phyloP scores from a whole-genome alignment of 2,329 filamentous ascomycete genomes.

The Fusarium pininemorale region DNA sequence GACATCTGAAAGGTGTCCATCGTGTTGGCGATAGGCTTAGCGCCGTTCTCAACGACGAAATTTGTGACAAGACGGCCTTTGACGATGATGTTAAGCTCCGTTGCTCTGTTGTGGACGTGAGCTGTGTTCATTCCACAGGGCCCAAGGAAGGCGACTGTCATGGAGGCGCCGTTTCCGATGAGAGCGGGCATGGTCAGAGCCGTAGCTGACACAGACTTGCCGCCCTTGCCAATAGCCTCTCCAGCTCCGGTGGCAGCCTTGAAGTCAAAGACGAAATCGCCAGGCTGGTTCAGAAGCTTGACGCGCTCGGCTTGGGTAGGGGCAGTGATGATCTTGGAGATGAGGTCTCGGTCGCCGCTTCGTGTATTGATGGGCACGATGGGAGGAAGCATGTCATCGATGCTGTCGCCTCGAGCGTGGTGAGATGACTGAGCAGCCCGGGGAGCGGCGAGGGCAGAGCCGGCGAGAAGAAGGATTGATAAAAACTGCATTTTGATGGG shows the following conservation, averaged over 20 bases:
- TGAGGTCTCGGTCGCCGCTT: slow-evolving; percentile 38
- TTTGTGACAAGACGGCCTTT: slow-evolving; percentile 16
- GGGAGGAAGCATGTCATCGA: slow-evolving; percentile 11
- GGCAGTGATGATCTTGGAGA: slow-evolving; percentile 43
- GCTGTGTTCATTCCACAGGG: slow-evolving; percentile 20
- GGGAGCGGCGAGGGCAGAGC: slow-evolving; percentile 14
- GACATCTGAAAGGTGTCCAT: slow-evolving; percentile 55
- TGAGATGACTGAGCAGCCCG: neutral
- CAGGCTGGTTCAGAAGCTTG: slow-evolving; percentile 35
- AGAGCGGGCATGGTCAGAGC: slow-evolving; percentile 16
- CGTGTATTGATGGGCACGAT: slow-evolving; percentile 22
- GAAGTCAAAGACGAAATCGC: slow-evolving; percentile 16
- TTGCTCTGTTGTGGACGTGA: slow-evolving; percentile 11
- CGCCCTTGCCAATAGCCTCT: neutral
- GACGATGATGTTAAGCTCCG: slow-evolving; percentile 11
- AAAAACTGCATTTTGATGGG: neutral
- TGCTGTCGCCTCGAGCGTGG: neutral
- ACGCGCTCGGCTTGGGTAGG: slow-evolving; percentile 46
- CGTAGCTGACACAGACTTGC: slow-evolving; percentile 4
- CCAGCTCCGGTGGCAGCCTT: neutral
- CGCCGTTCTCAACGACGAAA: neutral
- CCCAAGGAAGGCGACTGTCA: slow-evolving; percentile 10
- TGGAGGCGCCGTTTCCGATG: slow-evolving; percentile 12
- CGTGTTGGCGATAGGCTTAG: slow-evolving; percentile 48
- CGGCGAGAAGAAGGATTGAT: neutral